Evolutionary conservation across 305 asterid genomes (phyloP).

Genomic region (Fraxinus sp.): DNA sequence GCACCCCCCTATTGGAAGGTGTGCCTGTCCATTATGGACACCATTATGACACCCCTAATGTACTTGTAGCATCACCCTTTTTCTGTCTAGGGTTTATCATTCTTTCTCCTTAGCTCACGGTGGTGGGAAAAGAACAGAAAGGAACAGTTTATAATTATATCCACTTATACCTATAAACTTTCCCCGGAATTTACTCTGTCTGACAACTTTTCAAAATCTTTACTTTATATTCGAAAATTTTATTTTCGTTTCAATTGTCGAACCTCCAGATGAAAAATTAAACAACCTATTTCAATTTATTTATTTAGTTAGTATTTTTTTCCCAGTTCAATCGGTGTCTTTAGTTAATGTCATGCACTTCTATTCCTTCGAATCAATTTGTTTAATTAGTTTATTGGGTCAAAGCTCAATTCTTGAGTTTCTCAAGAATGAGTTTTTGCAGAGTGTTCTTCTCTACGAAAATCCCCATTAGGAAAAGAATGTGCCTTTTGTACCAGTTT

Average conservation of each 20-base stretch:
- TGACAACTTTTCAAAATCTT: not conserved
- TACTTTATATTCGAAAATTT: not conserved
- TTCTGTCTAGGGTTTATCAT: slow-evolving; percentile 21
- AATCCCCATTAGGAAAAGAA: slow-evolving; percentile 24
- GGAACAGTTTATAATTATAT: not conserved
- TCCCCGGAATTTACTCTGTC: not conserved
- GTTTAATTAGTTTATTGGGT: slow-evolving; percentile 20
- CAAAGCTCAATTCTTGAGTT: slow-evolving; percentile 22
- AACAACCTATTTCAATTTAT: not conserved
- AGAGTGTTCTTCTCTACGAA: slow-evolving; percentile 10
- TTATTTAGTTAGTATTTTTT: not conserved
- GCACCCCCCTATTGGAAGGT: too few species aligned
- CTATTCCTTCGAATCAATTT: slow-evolving; percentile 15
- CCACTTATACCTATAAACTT: not conserved
- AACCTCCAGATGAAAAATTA: not conserved
- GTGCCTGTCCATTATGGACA: too few species aligned
- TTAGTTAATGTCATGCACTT: slow-evolving; percentile 29
- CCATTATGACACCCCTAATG: too few species aligned
- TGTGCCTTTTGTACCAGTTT: slow-evolving; percentile 21
- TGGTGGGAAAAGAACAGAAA: slow-evolving; percentile 3
- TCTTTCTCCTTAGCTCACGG: not conserved
- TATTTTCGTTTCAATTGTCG: not conserved
- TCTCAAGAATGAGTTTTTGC: slow-evolving; percentile 33
- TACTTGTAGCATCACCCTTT: too few species aligned
- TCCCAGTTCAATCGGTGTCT: not conserved